Conservation (phyloP, 2,329 filamentous ascomycete genomes). For the Magnaporthiopsis rhizophila region DNA sequence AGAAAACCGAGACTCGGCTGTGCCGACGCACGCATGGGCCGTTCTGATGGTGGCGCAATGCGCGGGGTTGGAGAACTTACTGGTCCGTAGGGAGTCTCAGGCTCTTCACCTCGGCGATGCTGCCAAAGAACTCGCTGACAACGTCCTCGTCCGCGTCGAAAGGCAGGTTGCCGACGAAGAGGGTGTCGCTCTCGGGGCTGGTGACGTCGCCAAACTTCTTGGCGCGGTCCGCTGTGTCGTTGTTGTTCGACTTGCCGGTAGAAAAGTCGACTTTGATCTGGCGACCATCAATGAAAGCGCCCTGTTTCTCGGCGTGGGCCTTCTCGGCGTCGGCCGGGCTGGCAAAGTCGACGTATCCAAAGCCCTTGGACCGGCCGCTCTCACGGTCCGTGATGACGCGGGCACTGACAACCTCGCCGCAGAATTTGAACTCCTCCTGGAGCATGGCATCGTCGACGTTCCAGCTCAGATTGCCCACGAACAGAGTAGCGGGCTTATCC, state of each 20-base stretch:
- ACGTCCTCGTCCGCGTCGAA: constrained; percentile 74
- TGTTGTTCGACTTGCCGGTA: constrained; percentile 18
- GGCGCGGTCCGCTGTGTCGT: constrained; percentile 53
- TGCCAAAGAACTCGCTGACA: constrained; percentile 65
- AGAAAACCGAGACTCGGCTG: neutral
- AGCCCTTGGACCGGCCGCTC: constrained; percentile 77
- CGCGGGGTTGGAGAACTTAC: constrained; percentile 29
- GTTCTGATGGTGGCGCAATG: neutral
- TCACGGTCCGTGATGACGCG: constrained; percentile 80
- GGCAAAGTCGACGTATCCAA: constrained; percentile 86
- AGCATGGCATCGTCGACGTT: constrained; percentile 80
- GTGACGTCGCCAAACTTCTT: constrained; percentile 68
- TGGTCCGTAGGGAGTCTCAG: constrained; percentile 83
- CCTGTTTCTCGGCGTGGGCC: constrained; percentile 31
- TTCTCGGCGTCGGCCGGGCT: constrained; percentile 40
- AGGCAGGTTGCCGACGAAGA: constrained; percentile 86
- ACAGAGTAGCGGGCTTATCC: constrained; percentile 61
- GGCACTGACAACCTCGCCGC: constrained; percentile 62
- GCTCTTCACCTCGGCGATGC: constrained; percentile 63
- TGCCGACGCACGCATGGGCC: neutral
- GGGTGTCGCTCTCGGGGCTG: constrained; percentile 74
- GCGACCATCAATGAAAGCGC: constrained; percentile 26
- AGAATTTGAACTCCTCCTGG: constrained; percentile 71
- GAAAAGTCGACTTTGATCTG: constrained; percentile 32
- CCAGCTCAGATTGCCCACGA: constrained; percentile 88